Percentiles rank a stretch among this genome's conserved stretches.
phyloP scores from a whole-genome alignment of 2,329 filamentous ascomycete genomes.

The Penicillium sp. region DNA sequence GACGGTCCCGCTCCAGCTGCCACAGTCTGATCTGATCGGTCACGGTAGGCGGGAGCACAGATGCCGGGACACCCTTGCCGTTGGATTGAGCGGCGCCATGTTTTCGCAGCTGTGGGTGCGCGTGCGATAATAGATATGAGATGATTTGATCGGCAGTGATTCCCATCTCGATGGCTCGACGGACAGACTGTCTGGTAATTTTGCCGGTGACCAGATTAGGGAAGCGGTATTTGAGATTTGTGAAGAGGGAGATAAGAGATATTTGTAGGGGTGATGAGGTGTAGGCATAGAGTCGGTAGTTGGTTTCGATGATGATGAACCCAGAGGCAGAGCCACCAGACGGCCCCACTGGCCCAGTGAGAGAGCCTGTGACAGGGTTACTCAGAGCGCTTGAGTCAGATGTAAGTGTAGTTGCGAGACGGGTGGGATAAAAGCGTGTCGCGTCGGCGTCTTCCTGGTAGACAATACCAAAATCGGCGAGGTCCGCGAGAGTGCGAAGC shows the following conservation, averaged over 20 bases:
- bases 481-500: conserved; percentile 81
- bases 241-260: conserved; percentile 86
- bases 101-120: conserved; percentile 88
- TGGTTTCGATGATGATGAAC: conserved; percentile 95
- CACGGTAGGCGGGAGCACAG: conserved; percentile 88
- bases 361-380: conserved; percentile 67
- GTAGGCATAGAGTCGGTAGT: conserved; percentile 96
- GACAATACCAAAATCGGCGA: conserved; percentile 89
- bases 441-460: conserved; percentile 57
- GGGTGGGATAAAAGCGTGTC: conserved; percentile 76
- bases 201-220: conserved; percentile 92
- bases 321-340: conserved; percentile 50
- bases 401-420: conserved; percentile 89
- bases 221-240: conserved; percentile 83
- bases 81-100: conserved; percentile 46
- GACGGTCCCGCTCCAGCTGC: conserved; percentile 95
- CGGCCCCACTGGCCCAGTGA: conserved; percentile 38
- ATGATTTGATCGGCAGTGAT: conserved; percentile 97
- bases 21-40: conserved; percentile 96
- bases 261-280: conserved; percentile 93
- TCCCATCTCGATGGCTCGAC: conserved; percentile 79
- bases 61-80: conserved; percentile 42
- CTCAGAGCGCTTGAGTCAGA: conserved; percentile 70
- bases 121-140: conserved; percentile 84
- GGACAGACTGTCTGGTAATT: conserved; percentile 82